These are phyloP conservation scores for Leccinum solheimii DNA, from an alignment of 1,284 basidiomycete genomes.

Conservation along the genomic window DNA sequence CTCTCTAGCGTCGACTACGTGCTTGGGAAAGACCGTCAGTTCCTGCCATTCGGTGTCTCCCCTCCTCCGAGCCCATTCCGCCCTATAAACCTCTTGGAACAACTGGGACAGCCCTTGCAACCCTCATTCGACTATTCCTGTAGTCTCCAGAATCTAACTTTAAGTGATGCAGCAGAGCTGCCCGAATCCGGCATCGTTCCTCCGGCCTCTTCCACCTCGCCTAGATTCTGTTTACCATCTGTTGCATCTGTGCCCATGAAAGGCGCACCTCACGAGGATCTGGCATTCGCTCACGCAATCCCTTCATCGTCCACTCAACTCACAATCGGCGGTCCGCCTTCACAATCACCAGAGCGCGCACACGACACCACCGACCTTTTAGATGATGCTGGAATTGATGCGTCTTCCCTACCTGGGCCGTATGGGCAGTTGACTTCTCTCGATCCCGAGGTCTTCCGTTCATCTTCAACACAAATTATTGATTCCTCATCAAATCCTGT, in stretches of 20 bases:
- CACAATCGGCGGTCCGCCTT: slow-evolving; percentile 41
- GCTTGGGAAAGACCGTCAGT: slow-evolving; percentile 20
- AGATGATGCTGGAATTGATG: slow-evolving; percentile 5
- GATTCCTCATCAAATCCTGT: slow-evolving; percentile 3
- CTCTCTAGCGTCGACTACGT: slow-evolving; percentile 23
- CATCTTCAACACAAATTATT: slow-evolving; percentile 5
- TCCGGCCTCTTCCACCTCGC: slow-evolving; percentile 41
- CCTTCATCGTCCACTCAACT: slow-evolving; percentile 14
- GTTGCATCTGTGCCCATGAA: slow-evolving; percentile 9
- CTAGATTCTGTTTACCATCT: slow-evolving; percentile 40
- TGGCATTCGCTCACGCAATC: slow-evolving; percentile 9
- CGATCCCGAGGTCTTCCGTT: background rate
- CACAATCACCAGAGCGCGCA: slow-evolving; percentile 36
- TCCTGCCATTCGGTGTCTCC: slow-evolving; percentile 15
- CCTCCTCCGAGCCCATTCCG: slow-evolving; percentile 35
- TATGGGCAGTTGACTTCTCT: slow-evolving; percentile 5
- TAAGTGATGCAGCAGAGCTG: slow-evolving; percentile 4
- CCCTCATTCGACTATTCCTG: slow-evolving; percentile 5
- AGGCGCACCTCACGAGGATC: slow-evolving; percentile 1
- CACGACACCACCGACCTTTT: slow-evolving; percentile 5
- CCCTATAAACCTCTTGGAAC: slow-evolving; percentile 34
- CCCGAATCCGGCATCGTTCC: slow-evolving; percentile 3
- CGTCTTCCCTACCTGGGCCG: background rate
- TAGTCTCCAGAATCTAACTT: slow-evolving; percentile 1
- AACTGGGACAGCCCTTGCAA: slow-evolving; percentile 21